Conservation (phyloP, 257 asterid species). For the Striga asiatica region DNA sequence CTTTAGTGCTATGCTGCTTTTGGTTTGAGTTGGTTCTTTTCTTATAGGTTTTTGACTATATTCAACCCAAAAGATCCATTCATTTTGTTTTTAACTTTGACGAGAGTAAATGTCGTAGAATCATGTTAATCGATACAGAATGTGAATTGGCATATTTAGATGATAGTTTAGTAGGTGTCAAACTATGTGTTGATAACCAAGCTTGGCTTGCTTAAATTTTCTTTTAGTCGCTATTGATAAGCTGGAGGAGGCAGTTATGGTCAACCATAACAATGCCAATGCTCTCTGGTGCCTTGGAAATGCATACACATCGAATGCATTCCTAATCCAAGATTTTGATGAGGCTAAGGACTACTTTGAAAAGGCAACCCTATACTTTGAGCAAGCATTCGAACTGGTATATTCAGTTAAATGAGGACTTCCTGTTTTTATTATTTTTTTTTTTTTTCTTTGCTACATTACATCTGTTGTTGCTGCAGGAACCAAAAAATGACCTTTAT, state of each 20-base stretch:
- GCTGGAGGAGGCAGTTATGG: constrained; percentile 66
- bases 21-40: neutral
- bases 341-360: constrained; percentile 55
- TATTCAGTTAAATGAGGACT: neutral
- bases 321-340: constrained; percentile 52
- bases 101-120: too few species aligned
- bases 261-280: constrained; percentile 60
- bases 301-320: constrained; percentile 72
- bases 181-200: neutral
- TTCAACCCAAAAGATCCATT: too few species aligned
- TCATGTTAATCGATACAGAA: too few species aligned
- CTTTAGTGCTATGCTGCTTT: neutral
- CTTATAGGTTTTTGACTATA: too few species aligned
- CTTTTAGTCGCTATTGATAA: constrained; percentile 58
- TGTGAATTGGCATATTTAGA: too few species aligned
- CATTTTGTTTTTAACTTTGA: neutral
- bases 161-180: neutral
- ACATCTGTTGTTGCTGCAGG: constrained; percentile 34
- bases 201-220: constrained; percentile 4
- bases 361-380: constrained; percentile 46
- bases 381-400: constrained; percentile 73
- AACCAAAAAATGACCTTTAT: constrained; percentile 71
- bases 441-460: neutral
- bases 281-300: constrained; percentile 85
- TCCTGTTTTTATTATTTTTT: neutral